Base-by-base conservation (phyloP, 352 stramenopile species). In the Phytophthora idaei region DNA sequence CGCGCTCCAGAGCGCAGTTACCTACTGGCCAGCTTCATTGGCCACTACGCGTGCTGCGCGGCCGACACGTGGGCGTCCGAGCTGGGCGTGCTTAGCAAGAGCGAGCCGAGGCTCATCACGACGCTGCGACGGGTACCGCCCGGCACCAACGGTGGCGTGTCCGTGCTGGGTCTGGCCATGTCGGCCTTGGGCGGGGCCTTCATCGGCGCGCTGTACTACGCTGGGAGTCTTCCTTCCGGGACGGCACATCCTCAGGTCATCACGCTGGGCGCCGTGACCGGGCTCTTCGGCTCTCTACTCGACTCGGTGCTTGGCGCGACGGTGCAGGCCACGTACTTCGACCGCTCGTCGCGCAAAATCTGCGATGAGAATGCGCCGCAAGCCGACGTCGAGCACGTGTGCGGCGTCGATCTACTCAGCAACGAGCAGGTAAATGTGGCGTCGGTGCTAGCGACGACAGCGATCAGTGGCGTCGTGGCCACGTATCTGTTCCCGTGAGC, bases 51-150 rank as follows among this genome's bases (percentile, higher is more conserved):
- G 4, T 98, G 90, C 44, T 98, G 89, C 51, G 79, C 94, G 7
- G 95, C 87, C 0, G 95, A 99, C 73, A 98, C 96, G 14, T 97
- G 96, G 84, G 93, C 95, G n/a, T 98, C 90, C 1, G 96, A 99
- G 71, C 76, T 99, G 6, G 96, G 95, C 7, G 96, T 98, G 29
- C 76, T 98, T 1, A 90, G 83, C 48, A 76, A 75, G 44, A 79
- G 67, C 48, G 50, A 71, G 15, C 96, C 96, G 1, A 62, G 94
- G 39, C 78, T 98, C 36, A 89, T 99, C 60, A 98, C 93, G 42
- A 87, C 78, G 37, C 57, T 92, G 21, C 39, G 53, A 1, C 61
- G 71, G 14, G 96, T 98, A 25, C 95, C 95, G 1, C 80, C 88
- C 1, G 95, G 96, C 8, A 98, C 95, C 5, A 99, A 99, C 79